These are phyloP conservation scores for Fusarium anthophilum DNA, from an alignment of 2,329 filamentous ascomycete genomes.

Conservation along the genomic window DNA sequence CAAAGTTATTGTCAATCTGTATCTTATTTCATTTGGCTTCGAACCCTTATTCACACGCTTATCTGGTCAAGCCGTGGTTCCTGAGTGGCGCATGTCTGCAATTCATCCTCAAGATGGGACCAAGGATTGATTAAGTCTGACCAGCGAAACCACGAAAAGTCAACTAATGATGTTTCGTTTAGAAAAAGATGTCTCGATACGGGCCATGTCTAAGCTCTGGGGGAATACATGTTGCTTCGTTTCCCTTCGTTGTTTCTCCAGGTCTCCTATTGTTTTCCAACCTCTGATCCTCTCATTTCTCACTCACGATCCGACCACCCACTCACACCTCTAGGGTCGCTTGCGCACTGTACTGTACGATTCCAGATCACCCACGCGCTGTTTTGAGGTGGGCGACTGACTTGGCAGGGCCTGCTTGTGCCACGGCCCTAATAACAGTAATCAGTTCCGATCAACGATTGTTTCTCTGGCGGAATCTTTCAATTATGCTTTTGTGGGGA, in stretches of 20 bases:
- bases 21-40: background rate
- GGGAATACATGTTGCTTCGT: background rate
- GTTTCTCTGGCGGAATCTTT: background rate
- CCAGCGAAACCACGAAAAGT: background rate
- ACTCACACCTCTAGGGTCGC: slow-evolving; percentile 16
- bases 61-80: slow-evolving; percentile 1
- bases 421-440: slow-evolving; percentile 24
- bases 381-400: slow-evolving; percentile 29
- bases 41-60: background rate
- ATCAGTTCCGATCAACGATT: background rate
- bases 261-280: slow-evolving; percentile 1
- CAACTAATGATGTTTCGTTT: background rate
- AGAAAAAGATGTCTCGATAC: background rate
- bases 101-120: slow-evolving; percentile 20
- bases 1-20: background rate
- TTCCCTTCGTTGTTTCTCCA: background rate
- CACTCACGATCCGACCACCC: slow-evolving; percentile 34
- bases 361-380: slow-evolving; percentile 40
- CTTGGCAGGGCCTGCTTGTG: slow-evolving; percentile 40
- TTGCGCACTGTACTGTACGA: slow-evolving; percentile 39
- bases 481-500: slow-evolving; percentile 2
- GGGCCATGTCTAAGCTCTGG: background rate
- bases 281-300: slow-evolving; percentile 27
- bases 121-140: slow-evolving; percentile 22
- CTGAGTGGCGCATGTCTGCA: slow-evolving; percentile 6